Base-by-base conservation (phyloP, 352 stramenopile species). In the Phytophthora europaea region DNA sequence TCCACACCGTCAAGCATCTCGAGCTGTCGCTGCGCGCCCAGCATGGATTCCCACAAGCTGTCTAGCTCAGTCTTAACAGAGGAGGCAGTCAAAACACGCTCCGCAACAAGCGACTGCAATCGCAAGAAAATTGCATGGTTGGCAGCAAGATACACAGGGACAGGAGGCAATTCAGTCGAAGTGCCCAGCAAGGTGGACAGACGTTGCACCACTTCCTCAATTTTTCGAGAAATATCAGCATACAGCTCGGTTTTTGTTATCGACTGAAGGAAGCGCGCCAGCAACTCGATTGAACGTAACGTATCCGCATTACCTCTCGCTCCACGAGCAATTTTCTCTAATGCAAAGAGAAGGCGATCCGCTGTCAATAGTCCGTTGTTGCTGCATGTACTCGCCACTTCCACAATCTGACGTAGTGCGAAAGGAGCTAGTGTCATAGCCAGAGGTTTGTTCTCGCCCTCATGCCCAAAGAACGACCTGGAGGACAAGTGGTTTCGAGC, bases 1-100 rank as follows among this genome's bases (percentile, higher is more conserved):
- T 90, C 78, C 43, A 85, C 76, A 9, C 84, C 82, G 53, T 91
- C 80, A 23, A 93, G 60, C 45, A 93, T 23, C 55, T 90, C 76
- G 2, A 94, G 70, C 6, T 87, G 83, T 22, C 48, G 56, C 53
- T 93, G 85, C 15, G 68, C 48, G 8, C 70, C 54, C 12, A 82
- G 12, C 22, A 93, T 73, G 16, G 73, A 72, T 4, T 70, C 26
- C 85, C 83, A 94, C 26, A 83, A 52, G 23, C 3, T 53, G 1
- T 86, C 70, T 3, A 87, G 63, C 0, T 85, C 67, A 0, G 15
- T n/a, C 15, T 70, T 79, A 22, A 77, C 61, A 0, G 45, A 68
- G 0, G 67, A 56, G 40, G 71, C 28, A 5, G 15, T 63, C 23
- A 36, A 38, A 4, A 57, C 58, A 26, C 48, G 33, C 8, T 73